Percentiles rank a stretch among this genome's conserved stretches.
Conservation (phyloP, 2,329 filamentous ascomycete species). For the Beauveria sp. region DNA sequence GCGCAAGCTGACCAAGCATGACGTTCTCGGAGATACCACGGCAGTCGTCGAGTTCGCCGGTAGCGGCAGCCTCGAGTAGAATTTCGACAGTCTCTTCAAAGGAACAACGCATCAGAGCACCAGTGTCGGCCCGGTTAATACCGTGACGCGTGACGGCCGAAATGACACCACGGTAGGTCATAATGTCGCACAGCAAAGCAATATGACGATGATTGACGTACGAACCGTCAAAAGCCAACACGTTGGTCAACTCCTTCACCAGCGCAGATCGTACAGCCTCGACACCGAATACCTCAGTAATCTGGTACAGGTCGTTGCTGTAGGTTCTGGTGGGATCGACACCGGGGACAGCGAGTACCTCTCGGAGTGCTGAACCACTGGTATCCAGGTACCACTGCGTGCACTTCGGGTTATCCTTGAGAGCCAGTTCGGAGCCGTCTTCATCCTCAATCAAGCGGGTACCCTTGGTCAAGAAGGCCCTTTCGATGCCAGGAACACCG, state of each 20-base stretch:
- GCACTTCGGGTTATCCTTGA: slow-evolving; percentile 66
- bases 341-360: slow-evolving; percentile 78
- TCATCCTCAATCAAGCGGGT: slow-evolving; percentile 56
- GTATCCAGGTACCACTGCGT: slow-evolving; percentile 96
- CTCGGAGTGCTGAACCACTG: slow-evolving; percentile 76
- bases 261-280: slow-evolving; percentile 85
- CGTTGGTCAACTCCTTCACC: slow-evolving; percentile 80
- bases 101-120: slow-evolving; percentile 97
- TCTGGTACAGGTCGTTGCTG: slow-evolving; percentile 92
- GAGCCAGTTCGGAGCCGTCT: slow-evolving; percentile 66
- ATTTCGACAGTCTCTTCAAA: slow-evolving; percentile 99
- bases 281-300: slow-evolving; percentile 91
- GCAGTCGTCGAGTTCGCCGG: slow-evolving; percentile 94
- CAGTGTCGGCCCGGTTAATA: slow-evolving; percentile 96
- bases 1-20: slow-evolving; percentile 94
- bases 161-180: slow-evolving; percentile 90
- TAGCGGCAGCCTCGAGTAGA: slow-evolving; percentile 86
- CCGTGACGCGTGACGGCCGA: slow-evolving; percentile 97
- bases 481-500: slow-evolving; percentile 80
- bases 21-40: slow-evolving; percentile 97
- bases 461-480: slow-evolving; percentile 87
- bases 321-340: slow-evolving; percentile 82
- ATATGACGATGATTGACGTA: slow-evolving; percentile 99
- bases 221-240: slow-evolving; percentile 96
- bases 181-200: slow-evolving; percentile 89